Base-by-base conservation (phyloP, 805 yeast genomes). In the Tetrapisispora phaffii region DNA sequence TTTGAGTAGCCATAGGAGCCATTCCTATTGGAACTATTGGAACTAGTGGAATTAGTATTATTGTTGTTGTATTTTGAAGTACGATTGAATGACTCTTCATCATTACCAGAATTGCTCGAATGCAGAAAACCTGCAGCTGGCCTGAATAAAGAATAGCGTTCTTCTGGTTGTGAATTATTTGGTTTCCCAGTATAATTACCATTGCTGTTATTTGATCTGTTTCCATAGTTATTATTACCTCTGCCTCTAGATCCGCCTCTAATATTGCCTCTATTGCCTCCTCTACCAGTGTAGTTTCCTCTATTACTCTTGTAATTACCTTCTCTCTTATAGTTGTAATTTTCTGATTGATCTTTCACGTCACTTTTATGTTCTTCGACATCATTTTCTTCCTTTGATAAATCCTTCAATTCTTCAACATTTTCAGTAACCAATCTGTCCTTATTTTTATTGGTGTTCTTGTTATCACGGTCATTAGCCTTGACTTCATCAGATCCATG, bases 71-170 rank as follows among this genome's bases (percentile, higher is more conserved):
- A 45, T 28, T 48, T 50, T 8, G 34, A 43, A 39, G 46, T 47
- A 2, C 51, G 49, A 28, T 47, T 48, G 19, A 46, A 44, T 8
- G 47, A 31, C 16, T 20, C 34, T 8, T 34, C 34, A 5, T 38
- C 22, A 17, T 17, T 33, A 21, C 9, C 8, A 6, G 37, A 36
- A 36, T 23, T 31, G 28, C 32, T 24, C 34, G 42, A 34, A 34
- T 52, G 45, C 37, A 61, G 48, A 46, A 61, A 61, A 36, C 64
- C 60, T 47, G 63, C 58, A 20, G 66, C 66, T 34, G 66, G 66
- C 43, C 56, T 56, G 43, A 61, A 61, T 28, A 60, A 45, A 15
- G 63, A 59, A 45, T 54, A 55, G 17, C 49, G 51, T 41, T 53
- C 51, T 17, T 48, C 55, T 17, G 31, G 33, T 13, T 24, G 13